Evolutionary conservation across 768 basidiomycete species (phyloP).

Genomic region (Suillus variegatus): DNA sequence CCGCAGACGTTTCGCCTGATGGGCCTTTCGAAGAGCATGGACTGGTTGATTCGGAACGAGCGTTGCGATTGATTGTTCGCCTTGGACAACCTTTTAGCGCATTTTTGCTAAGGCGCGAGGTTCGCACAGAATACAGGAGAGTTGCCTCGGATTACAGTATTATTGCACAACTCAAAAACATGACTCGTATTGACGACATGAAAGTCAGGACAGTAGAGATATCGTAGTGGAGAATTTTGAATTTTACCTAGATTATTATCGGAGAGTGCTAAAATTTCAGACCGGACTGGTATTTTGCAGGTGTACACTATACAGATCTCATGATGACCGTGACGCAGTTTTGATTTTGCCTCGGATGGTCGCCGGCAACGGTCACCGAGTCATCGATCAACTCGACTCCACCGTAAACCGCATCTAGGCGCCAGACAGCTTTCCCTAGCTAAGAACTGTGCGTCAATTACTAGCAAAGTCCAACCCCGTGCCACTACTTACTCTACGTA

Average conservation of each 20-base stretch:
- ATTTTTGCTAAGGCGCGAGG: not conserved
- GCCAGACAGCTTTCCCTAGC: not conserved
- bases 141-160: not conserved
- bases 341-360: too few relatives aligned
- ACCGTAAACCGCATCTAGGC: not conserved
- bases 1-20: not conserved
- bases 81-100: conserved; percentile 1
- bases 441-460: not conserved
- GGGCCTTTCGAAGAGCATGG: not conserved
- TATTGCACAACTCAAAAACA: not conserved
- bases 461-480: not conserved
- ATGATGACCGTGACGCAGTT: too few relatives aligned
- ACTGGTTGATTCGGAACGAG: not conserved
- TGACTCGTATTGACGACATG: not conserved
- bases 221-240: not conserved
- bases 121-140: not conserved
- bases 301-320: too few relatives aligned
- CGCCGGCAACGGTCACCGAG: too few relatives aligned
- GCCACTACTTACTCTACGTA: not conserved
- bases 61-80: not conserved
- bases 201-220: not conserved
- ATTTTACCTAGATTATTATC: not conserved
- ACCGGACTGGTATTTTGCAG: too few relatives aligned
- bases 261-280: too few relatives aligned
- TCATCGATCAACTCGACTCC: too few relatives aligned